Base-by-base conservation (phyloP, 352 stramenopile genomes). In the Pythium rishiriense region DNA sequence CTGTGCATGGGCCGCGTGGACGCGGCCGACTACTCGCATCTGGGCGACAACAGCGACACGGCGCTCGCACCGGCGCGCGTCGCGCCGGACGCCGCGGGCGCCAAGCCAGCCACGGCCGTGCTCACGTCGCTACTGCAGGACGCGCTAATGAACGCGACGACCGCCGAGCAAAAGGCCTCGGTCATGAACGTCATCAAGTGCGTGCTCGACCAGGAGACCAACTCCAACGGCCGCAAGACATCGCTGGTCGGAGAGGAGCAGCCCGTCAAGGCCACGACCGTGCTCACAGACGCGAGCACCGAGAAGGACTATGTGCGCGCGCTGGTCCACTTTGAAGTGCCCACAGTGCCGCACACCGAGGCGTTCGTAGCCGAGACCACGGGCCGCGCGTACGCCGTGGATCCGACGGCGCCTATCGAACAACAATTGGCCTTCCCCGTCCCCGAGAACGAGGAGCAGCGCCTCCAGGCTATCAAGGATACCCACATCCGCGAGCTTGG, bases 1-100 rank as follows among this genome's bases (percentile, higher is more conserved):
- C 71, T 73, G 53, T 90, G 81, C 53, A 70, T 83, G 56, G 66
- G 78, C 21, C 79, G 79, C 24, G 74, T 90, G 19, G 70, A 87
- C 48, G 65, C 73, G 7, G 76, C 77, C 17, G 74, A 87, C 57
- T 90, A 87, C 57, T 68, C 83, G 42, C 72, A 73, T 35, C 46
- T 81, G 24, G 62, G 53, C 35, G 28, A 17, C 35, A 17, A 42
- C n/a, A 57, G 58, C 15, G 59, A 67, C 7, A 17, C 66, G 0
- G 43, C 71, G 14, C 72, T 74, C 4, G 65, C 70, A 21, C 51
- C 62, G 2, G 65, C 46, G 19, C 58, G 81, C 29, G 59, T 72
- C 21, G 50, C 25, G 12, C 59, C 49, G 0, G 52, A 57, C 26
- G 17, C 37, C 12, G 63, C 64, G 3, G 28, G 64, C 24, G 47